Conservation (phyloP, 176 grass and related monocot species). For the Canna indica region DNA sequence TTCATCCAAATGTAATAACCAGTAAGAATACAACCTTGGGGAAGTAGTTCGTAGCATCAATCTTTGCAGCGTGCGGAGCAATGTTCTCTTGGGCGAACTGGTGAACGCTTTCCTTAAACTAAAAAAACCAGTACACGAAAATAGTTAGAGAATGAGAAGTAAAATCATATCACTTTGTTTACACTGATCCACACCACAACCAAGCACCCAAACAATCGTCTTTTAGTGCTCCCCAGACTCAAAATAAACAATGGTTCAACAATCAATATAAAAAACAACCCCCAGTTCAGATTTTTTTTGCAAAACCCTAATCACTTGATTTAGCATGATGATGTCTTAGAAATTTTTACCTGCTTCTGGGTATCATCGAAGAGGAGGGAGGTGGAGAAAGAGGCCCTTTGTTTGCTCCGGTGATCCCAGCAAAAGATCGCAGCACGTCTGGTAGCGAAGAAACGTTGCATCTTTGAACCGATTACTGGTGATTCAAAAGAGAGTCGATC, state of each 20-base stretch:
- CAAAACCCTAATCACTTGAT: background rate
- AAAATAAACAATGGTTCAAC: background rate
- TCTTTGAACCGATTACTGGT: background rate
- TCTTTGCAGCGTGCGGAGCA: constrained; percentile 61
- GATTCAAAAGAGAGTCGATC: background rate
- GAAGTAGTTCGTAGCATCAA: constrained; percentile 62
- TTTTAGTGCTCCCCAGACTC: background rate
- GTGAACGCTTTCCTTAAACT: constrained; percentile 92
- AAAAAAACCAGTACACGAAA: background rate
- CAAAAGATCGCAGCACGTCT: constrained; percentile 28
- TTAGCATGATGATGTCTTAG: no score
- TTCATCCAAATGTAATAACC: background rate
- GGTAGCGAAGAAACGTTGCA: constrained; percentile 31
- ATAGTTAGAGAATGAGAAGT: background rate
- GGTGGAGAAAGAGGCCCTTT: constrained; percentile 35
- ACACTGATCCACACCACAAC: background rate
- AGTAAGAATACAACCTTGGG: constrained; percentile 32
- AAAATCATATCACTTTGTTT: background rate
- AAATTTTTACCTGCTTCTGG: constrained; percentile 51
- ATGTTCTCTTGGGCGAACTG: constrained; percentile 81
- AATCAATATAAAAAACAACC: background rate
- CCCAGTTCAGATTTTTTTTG: background rate
- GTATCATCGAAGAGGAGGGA: constrained; percentile 95
- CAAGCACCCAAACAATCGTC: background rate
- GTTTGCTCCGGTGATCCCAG: constrained; percentile 8